phyloP scores from a whole-genome alignment of 2,329 filamentous ascomycete species.

The Pochonia chlamydosporia region DNA sequence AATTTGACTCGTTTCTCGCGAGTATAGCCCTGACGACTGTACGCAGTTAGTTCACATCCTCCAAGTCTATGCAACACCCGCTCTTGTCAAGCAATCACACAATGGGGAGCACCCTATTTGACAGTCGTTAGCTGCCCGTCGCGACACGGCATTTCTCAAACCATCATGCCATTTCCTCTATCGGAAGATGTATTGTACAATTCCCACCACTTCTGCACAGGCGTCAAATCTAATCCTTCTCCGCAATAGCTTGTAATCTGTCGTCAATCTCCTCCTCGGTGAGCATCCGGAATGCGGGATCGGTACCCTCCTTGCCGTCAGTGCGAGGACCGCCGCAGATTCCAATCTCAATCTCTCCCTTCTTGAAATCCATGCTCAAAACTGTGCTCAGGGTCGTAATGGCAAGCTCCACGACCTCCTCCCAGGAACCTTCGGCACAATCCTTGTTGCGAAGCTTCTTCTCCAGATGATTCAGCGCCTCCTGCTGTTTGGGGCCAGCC shows the following conservation, averaged over 20 bases:
- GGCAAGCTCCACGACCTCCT: constrained; percentile 94
- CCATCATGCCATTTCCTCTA: not conserved
- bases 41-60: too few species aligned
- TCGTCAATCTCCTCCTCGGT: constrained; percentile 98
- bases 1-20: too few species aligned
- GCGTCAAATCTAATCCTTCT: constrained; percentile 73
- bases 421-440: constrained; percentile 83
- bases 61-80: too few species aligned
- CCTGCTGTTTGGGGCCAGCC: constrained; percentile 95
- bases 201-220: not conserved
- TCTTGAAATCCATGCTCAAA: constrained; percentile 99
- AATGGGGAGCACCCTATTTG: too few species aligned
- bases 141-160: not conserved
- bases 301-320: constrained; percentile 78
- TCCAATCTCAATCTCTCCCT: constrained; percentile 95
- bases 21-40: too few species aligned
- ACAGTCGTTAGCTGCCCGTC: too few species aligned
- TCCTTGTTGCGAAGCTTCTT: constrained; percentile 99
- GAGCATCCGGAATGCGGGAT: constrained; percentile 76
- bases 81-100: too few species aligned
- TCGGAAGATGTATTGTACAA: constrained; percentile 1
- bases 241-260: constrained; percentile 92
- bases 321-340: constrained; percentile 83
- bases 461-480: constrained; percentile 96
- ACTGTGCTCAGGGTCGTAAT: constrained; percentile 95